Conservation (phyloP, 1,284 basidiomycete genomes). For the Tylopilus microsporus region DNA sequence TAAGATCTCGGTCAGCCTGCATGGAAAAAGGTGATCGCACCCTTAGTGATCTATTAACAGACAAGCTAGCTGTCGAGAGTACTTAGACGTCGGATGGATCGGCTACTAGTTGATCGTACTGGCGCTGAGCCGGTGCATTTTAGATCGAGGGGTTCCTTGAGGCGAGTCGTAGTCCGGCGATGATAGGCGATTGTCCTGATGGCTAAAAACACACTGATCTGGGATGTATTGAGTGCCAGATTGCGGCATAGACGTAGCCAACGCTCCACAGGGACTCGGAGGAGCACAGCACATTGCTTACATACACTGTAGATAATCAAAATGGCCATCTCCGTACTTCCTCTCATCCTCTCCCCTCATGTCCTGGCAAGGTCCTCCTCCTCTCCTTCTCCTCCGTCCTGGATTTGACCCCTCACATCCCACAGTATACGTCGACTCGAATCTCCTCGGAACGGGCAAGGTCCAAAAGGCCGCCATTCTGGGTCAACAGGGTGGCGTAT, state of each 20-base stretch:
- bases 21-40: too few relatives aligned
- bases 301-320: constrained; percentile 30
- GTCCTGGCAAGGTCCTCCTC: constrained; percentile 30
- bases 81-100: too few relatives aligned
- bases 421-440: constrained; percentile 81
- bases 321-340: constrained; percentile 21
- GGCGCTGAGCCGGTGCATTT: not conserved
- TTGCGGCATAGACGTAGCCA: too few relatives aligned
- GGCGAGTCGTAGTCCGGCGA: not conserved
- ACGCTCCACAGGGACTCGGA: too few relatives aligned
- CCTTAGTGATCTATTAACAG: too few relatives aligned
- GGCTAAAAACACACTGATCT: not conserved
- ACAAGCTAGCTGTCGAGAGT: too few relatives aligned
- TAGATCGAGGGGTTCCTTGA: not conserved
- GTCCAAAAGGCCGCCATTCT: constrained; percentile 80
- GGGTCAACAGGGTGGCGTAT: constrained; percentile 81
- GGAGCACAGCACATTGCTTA: constrained; percentile 24
- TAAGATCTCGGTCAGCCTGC: too few relatives aligned
- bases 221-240: not conserved
- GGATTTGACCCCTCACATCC: not conserved
- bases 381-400: rapidly evolving
- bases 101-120: too few relatives aligned
- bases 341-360: constrained; percentile 14
- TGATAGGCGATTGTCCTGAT: not conserved
- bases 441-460: constrained; percentile 77